Percentiles rank a stretch among this genome's conserved stretches.
phyloP scores from a whole-genome alignment of 1,139 yeast species.

The Nakaseomyces sp. region DNA sequence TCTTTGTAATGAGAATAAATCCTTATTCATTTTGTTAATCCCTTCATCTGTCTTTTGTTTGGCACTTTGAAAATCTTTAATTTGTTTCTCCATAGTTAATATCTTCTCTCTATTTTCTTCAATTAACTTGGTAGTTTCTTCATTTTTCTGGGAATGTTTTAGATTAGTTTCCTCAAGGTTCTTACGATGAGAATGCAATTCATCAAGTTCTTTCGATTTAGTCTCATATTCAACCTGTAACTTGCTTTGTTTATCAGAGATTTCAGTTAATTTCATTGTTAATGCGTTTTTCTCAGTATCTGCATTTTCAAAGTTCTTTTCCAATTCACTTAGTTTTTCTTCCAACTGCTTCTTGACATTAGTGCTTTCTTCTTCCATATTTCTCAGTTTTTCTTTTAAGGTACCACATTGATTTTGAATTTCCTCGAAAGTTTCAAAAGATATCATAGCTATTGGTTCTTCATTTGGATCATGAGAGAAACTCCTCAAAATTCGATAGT shows the following conservation, averaged over 20 bases:
- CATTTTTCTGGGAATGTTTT: constrained; percentile 7
- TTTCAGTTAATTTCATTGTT: constrained; percentile 8
- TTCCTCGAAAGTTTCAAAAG: constrained; percentile 62
- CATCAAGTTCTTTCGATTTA: constrained; percentile 10
- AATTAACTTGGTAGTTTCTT: constrained; percentile 7
- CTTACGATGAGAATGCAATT: constrained; percentile 10
- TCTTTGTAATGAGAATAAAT: constrained; percentile 56
- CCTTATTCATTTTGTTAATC: constrained; percentile 83
- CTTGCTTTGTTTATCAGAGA: constrained; percentile 9
- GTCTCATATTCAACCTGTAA: constrained; percentile 9
- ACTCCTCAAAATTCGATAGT: constrained; percentile 58
- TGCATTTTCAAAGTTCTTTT: constrained; percentile 10
- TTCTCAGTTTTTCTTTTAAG: constrained; percentile 31
- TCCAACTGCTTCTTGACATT: constrained; percentile 11
- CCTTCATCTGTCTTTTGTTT: constrained; percentile 77
- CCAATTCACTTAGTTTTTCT: constrained; percentile 3
- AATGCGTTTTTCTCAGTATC: constrained; percentile 20
- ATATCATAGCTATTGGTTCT: constrained; percentile 60
- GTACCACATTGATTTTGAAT: constrained; percentile 30
- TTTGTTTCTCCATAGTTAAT: constrained; percentile 14
- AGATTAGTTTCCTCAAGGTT: constrained; percentile 7
- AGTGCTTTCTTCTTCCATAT: constrained; percentile 11
- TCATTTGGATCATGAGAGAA: constrained; percentile 63
- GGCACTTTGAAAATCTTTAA: constrained; percentile 26
- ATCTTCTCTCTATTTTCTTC: constrained; percentile 11